A percentile compares a stretch with the other conserved stretches of the same genome.
Evolutionary conservation across 1,139 yeast genomes (phyloP).

Genomic region (Diutina scorzettiae): DNA sequence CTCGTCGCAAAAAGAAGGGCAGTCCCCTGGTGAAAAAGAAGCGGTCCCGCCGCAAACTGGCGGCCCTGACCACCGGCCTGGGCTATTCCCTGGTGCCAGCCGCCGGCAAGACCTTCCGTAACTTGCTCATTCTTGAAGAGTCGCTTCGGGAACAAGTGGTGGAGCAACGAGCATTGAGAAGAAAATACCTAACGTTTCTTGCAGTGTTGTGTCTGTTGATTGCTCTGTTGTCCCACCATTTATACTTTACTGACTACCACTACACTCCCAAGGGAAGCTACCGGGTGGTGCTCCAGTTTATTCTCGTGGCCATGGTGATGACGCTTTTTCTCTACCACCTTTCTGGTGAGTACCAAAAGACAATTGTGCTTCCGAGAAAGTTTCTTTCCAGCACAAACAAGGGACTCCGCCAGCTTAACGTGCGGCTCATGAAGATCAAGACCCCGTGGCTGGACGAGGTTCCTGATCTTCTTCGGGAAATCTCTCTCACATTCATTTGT

Average conservation of each 20-base stretch:
- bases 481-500: slow-evolving; percentile 23
- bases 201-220: slow-evolving; percentile 35
- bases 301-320: slow-evolving; percentile 53
- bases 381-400: slow-evolving; percentile 75
- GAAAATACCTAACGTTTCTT: slow-evolving; percentile 65
- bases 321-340: slow-evolving; percentile 70
- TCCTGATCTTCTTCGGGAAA: slow-evolving; percentile 32
- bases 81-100: slow-evolving; percentile 22
- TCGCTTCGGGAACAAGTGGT: slow-evolving; percentile 68
- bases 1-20: background rate
- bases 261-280: slow-evolving; percentile 18
- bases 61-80: background rate
- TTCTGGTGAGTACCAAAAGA: slow-evolving; percentile 81
- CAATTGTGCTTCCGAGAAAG: slow-evolving; percentile 70
- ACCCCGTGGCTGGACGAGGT: slow-evolving; percentile 43
- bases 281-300: slow-evolving; percentile 44
- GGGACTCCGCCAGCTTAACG: slow-evolving; percentile 73
- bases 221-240: slow-evolving; percentile 30
- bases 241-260: slow-evolving; percentile 18
- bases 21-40: background rate
- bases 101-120: slow-evolving; percentile 66
- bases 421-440: slow-evolving; percentile 61
- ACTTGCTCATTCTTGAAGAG: slow-evolving; percentile 74
- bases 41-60: slow-evolving; percentile 1
- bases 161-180: slow-evolving; percentile 56